Evolutionary conservation across 2,329 filamentous ascomycete species (phyloP).

Genomic region (Paecilomyces sp.): DNA sequence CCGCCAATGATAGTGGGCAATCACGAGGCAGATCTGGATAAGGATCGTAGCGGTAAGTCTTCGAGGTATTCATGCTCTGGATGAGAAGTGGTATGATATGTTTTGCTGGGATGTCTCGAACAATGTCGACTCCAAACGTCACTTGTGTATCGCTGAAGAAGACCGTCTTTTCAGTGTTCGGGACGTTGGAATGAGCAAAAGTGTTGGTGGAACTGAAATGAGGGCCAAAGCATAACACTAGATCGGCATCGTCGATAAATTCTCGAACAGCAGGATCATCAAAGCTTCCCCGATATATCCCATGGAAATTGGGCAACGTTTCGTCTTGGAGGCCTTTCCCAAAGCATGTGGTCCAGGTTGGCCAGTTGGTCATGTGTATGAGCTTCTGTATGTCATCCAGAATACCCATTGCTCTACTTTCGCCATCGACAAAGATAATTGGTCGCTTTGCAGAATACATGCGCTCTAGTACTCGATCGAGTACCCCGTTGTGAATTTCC

Average conservation of each 20-base stretch:
- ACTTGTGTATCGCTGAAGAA: neutral
- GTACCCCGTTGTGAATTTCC: constrained; percentile 1
- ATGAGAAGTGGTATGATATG: neutral
- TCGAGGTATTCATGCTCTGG: neutral
- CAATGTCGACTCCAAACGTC: neutral
- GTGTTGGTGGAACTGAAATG: constrained; percentile 44
- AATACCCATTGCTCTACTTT: constrained; percentile 38
- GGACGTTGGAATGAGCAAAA: neutral
- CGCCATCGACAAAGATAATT: constrained; percentile 47
- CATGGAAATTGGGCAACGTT: constrained; percentile 40
- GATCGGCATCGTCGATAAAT: constrained; percentile 36
- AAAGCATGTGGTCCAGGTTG: constrained; percentile 42
- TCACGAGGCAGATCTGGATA: neutral
- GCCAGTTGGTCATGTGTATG: constrained; percentile 38
- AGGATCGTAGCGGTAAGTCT: neutral
- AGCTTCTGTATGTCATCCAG: constrained; percentile 37
- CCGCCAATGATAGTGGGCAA: too few species aligned
- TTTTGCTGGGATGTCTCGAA: neutral
- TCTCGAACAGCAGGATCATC: constrained; percentile 26
- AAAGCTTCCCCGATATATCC: constrained; percentile 41
- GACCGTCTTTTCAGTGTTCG: neutral
- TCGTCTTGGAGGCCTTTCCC: constrained; percentile 48
- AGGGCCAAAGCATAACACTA: constrained; percentile 42
- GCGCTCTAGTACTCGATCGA: constrained; percentile 32
- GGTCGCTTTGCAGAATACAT: constrained; percentile 42